Conservation (phyloP, 1,139 yeast species). For the Candida labiduridarum region DNA sequence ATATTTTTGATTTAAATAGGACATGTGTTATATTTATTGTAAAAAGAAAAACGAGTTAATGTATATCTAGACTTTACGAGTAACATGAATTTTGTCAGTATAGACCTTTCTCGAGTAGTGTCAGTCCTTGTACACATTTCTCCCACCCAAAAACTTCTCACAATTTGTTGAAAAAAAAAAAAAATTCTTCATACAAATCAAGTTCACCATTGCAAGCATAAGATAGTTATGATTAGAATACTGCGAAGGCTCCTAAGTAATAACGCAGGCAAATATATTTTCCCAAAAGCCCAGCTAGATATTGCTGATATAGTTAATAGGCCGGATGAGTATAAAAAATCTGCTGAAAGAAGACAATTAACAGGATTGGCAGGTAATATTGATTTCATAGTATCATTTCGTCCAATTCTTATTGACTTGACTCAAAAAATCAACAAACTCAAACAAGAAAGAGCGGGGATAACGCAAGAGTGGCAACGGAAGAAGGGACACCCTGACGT, state of each 20-base stretch:
- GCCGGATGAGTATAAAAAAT: conserved; percentile 39
- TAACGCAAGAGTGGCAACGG: conserved; percentile 32
- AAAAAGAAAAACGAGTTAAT: not conserved
- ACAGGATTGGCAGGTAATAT: conserved; percentile 32
- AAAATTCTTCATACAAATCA: not conserved
- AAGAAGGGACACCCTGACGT: conserved; percentile 12
- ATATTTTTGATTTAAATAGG: conserved; percentile 10
- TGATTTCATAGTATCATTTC: conserved; percentile 28
- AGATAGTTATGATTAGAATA: conserved; percentile 9
- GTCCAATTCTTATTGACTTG: conserved; percentile 26
- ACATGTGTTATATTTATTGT: conserved; percentile 21
- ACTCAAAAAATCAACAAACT: conserved; percentile 26
- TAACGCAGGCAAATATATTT: conserved; percentile 14
- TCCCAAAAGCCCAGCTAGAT: conserved; percentile 34
- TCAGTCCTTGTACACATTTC: not conserved
- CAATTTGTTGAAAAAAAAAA: not conserved
- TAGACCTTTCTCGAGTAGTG: too few species aligned
- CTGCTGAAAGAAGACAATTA: conserved; percentile 51
- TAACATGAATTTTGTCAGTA: too few species aligned
- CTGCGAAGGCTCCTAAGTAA: conserved; percentile 11
- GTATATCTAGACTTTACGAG: too few species aligned
- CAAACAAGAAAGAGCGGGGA: conserved; percentile 30
- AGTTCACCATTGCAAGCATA: not conserved
- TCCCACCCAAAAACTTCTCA: too few species aligned
- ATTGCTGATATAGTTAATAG: conserved; percentile 46